phyloP scores from a whole-genome alignment of 1,284 basidiomycete genomes.

The Boletellus deceptivus region DNA sequence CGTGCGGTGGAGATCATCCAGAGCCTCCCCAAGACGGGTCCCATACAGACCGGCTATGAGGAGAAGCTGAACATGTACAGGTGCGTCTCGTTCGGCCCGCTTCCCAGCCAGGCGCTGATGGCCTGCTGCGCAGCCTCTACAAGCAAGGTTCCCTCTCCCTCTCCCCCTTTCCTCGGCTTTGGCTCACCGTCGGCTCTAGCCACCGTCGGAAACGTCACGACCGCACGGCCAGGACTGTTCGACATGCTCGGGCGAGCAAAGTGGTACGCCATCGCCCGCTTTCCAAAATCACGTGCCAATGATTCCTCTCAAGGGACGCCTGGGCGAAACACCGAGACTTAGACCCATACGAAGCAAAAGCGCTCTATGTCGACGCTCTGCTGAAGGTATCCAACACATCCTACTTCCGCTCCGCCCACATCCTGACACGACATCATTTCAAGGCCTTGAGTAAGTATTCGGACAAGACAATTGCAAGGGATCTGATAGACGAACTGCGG shows the following conservation, averaged over 20 bases:
- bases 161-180: neutral
- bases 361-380: constrained; percentile 85
- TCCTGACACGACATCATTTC: neutral
- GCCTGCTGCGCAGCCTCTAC: constrained; percentile 60
- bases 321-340: constrained; percentile 91
- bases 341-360: constrained; percentile 79
- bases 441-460: constrained; percentile 83
- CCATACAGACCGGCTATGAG: constrained; percentile 95
- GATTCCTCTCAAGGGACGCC: constrained; percentile 71
- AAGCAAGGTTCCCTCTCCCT: constrained; percentile 72
- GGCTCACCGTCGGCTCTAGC: constrained; percentile 46
- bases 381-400: constrained; percentile 58
- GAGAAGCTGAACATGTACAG: constrained; percentile 96
- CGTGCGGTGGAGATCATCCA: constrained; percentile 95
- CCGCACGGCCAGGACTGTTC: constrained; percentile 81
- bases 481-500: constrained; percentile 81
- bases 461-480: constrained; percentile 74
- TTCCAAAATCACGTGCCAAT: constrained; percentile 28
- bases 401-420: neutral
- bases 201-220: constrained; percentile 82
- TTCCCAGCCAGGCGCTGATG: constrained; percentile 4
- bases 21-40: constrained; percentile 87
- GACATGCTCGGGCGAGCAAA: constrained; percentile 94
- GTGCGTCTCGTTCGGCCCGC: constrained; percentile 37
- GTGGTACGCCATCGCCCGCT: constrained; percentile 55